These are phyloP conservation scores for Erysimum pusillum DNA, from an alignment of 441 rosid genomes.

Conservation along the genomic window DNA sequence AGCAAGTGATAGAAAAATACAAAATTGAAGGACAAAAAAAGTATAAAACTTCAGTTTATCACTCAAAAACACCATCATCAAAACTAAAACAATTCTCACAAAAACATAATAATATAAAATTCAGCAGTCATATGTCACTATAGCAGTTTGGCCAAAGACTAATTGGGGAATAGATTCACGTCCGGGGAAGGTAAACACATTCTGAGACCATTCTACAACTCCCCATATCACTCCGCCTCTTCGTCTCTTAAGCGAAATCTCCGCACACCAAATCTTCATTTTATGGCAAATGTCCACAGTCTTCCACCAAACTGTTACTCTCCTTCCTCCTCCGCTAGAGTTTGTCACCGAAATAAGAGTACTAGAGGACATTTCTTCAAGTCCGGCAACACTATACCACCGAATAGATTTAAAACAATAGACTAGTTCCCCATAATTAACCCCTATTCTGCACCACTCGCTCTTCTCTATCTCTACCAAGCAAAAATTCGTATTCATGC, in stretches of 20 bases:
- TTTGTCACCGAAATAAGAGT: neutral
- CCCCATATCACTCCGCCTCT: neutral
- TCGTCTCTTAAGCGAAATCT: neutral
- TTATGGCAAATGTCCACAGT: neutral
- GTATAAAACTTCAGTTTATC: too few relatives aligned
- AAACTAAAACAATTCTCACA: too few relatives aligned
- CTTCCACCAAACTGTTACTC: neutral
- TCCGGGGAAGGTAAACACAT: neutral
- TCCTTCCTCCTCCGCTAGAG: neutral
- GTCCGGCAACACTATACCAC: neutral
- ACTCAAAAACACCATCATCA: too few relatives aligned
- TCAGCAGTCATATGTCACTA: too few relatives aligned
- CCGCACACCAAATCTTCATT: neutral
- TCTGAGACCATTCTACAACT: neutral
- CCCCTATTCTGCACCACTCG: neutral
- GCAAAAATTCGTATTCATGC: too few relatives aligned
- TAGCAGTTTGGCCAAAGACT: too few relatives aligned
- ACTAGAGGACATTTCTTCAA: neutral
- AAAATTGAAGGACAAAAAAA: too few relatives aligned
- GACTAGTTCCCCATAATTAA: neutral
- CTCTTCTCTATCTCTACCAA: too few relatives aligned
- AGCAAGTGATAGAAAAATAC: too few relatives aligned
- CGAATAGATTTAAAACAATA: too few relatives aligned
- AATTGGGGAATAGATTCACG: too few relatives aligned
- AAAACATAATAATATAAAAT: too few relatives aligned